Evolutionary conservation across 2,329 filamentous ascomycete species (phyloP).

Genomic region (Colletotrichum limetticola): DNA sequence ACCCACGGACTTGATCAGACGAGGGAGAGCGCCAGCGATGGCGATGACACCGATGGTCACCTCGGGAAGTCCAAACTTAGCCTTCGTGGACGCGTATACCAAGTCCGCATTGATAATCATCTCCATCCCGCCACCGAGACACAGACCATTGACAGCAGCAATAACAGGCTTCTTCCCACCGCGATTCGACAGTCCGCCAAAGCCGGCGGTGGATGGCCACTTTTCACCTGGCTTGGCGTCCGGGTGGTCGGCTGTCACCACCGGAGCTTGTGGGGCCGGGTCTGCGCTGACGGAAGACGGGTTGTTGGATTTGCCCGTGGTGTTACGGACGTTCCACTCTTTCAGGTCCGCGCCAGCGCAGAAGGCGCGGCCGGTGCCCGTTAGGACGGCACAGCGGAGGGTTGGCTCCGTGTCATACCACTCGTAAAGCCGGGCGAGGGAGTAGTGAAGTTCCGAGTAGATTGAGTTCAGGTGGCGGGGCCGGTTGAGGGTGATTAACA

Average conservation of each 20-base stretch:
- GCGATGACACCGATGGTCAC: conserved; percentile 77
- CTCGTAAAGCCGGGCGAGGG: conserved; percentile 54
- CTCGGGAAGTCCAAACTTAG: conserved; percentile 77
- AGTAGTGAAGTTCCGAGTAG: conserved; percentile 57
- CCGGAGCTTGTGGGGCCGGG: neutral
- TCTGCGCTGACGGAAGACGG: conserved; percentile 1
- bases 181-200: conserved; percentile 65
- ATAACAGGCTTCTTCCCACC: conserved; percentile 79
- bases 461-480: conserved; percentile 69
- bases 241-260: conserved; percentile 10
- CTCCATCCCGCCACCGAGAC: conserved; percentile 81
- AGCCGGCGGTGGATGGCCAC: conserved; percentile 26
- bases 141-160: conserved; percentile 80
- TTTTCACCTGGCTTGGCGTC: conserved; percentile 25
- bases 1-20: conserved; percentile 74
- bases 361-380: conserved; percentile 72
- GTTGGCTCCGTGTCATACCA: conserved; percentile 73
- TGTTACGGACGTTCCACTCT: conserved; percentile 66
- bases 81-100: conserved; percentile 68
- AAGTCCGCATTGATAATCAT: conserved; percentile 80
- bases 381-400: conserved; percentile 71
- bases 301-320: conserved; percentile 27
- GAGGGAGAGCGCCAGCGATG: conserved; percentile 75
- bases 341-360: conserved; percentile 76
- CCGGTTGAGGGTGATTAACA: conserved; percentile 70